These are phyloP conservation scores for Fomitopsis pinicola DNA, from an alignment of 1,284 basidiomycete species.

Conservation along the genomic window DNA sequence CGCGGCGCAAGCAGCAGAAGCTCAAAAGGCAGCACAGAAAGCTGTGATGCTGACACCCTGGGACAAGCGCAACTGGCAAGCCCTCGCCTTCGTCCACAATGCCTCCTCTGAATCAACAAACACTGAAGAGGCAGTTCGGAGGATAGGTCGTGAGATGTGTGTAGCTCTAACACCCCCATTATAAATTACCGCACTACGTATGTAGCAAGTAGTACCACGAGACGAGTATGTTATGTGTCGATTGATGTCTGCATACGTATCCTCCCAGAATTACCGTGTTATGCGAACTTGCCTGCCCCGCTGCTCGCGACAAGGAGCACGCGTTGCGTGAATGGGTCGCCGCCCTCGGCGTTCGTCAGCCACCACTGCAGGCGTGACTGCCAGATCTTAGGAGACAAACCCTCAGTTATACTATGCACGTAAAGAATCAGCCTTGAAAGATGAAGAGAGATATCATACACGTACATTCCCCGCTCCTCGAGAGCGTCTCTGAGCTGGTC, in stretches of 20 bases:
- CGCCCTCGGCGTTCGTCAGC: slow-evolving; percentile 38
- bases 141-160: slow-evolving; percentile 4
- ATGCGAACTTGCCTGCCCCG: slow-evolving; percentile 16
- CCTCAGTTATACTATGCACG: slow-evolving; percentile 32
- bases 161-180: slow-evolving; percentile 1
- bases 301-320: slow-evolving; percentile 34
- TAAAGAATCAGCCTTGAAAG: neutral
- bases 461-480: slow-evolving; percentile 72
- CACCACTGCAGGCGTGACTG: slow-evolving; percentile 55
- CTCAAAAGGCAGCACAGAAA: slow-evolving; percentile 52
- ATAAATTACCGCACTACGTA: slow-evolving; percentile 6
- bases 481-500: slow-evolving; percentile 59
- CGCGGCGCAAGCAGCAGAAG: slow-evolving; percentile 23
- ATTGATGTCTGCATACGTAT: neutral
- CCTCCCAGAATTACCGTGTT: neutral
- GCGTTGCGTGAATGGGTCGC: slow-evolving; percentile 38
- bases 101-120: neutral
- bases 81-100: slow-evolving; percentile 45
- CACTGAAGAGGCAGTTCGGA: neutral
- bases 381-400: slow-evolving; percentile 36
- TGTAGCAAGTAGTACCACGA: neutral
- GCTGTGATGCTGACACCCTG: slow-evolving; percentile 68
- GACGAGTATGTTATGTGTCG: neutral
- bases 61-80: slow-evolving; percentile 52
- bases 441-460: slow-evolving; percentile 10